Evolutionary conservation across 257 asterid genomes (phyloP), one percentile per base, ranked within the genome.

Genomic region (Orobanche coerulescens): DNA sequence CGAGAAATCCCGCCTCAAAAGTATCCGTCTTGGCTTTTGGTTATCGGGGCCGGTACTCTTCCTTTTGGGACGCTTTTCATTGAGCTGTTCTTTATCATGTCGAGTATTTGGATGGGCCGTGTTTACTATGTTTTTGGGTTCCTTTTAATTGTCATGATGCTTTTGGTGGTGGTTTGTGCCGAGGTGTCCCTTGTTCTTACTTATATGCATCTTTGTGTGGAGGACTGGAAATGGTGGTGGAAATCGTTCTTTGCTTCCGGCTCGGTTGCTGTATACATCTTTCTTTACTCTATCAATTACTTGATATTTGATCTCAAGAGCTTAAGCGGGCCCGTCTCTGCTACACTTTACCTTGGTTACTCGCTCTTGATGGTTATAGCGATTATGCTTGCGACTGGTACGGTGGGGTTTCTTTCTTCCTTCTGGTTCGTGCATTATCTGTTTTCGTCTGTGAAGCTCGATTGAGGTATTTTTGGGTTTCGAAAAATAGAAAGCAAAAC

Each of bases 181-280:
- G 85, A 68, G 92, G 83, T 40, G 85, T 91, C 0, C 81, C n/a
- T 88, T 11, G 92, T 88, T 11, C 76, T 88, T 42, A 87, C 96
- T 1, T 87, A 85, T 75, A 88, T 84, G 96, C 94, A 88, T 88
- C n/a, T n/a, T n/a, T n/a, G 92, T 37, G 91, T 82, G n/a, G 96
- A 87, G 82, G 96, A 88, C 19, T 88, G 94, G 92, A 81, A n/a
- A 86, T 87, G 94, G 96, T 88, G 96, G 96, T 88, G 96, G 96
- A 88, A 88, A 73, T 84, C 96, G 10, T 82, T 84, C 73, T 84
- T 65, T 8, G 85, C 96, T 20, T 0, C n/a, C n/a, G 91, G 94
- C 22, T 88, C 94, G 20, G 96, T 88, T 53, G 84, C 89, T 3
- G 46, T 84, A 2, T 88, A 84, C 36, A 85, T 88, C 28, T 85